phyloP scores from a whole-genome alignment of 106 monocot genomes.

The Alisma plantagoaquatica region DNA sequence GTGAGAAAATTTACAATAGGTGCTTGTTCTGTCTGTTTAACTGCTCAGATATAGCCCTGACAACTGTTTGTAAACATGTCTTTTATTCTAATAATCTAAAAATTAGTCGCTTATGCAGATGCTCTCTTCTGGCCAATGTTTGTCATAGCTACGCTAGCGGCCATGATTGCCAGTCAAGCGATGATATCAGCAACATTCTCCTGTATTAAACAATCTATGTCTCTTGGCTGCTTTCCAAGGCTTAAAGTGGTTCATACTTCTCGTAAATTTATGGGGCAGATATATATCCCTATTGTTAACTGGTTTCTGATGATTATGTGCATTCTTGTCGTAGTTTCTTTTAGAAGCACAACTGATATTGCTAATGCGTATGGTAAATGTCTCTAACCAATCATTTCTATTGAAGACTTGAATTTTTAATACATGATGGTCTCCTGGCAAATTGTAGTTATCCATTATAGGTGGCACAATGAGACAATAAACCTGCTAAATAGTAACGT shows the following conservation, averaged over 20 bases:
- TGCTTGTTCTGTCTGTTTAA: too few species aligned
- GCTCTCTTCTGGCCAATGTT: slow-evolving; percentile 80
- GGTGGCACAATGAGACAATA: too few species aligned
- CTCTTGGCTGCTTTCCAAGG: slow-evolving; percentile 91
- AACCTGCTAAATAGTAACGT: too few species aligned
- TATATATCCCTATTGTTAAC: slow-evolving; percentile 84
- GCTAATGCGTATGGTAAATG: slow-evolving; percentile 85
- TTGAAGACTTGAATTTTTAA: too few species aligned
- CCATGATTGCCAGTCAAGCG: slow-evolving; percentile 93
- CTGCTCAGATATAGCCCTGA: too few species aligned
- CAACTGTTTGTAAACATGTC: too few species aligned
- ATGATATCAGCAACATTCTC: slow-evolving; percentile 98
- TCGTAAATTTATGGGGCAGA: slow-evolving; percentile 71
- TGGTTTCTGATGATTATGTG: slow-evolving; percentile 97
- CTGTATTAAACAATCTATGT: slow-evolving; percentile 92
- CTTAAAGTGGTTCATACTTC: slow-evolving; percentile 84
- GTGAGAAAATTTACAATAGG: too few species aligned
- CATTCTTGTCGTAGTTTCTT: slow-evolving; percentile 65
- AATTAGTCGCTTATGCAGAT: slow-evolving; percentile 31
- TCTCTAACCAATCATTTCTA: background rate
- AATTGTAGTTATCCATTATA: too few species aligned
- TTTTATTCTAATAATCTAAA: too few species aligned
- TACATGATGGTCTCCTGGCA: too few species aligned
- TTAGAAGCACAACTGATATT: slow-evolving; percentile 77
- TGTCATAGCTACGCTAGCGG: slow-evolving; percentile 83